Percentiles rank a stretch among this genome's conserved stretches.
phyloP scores from a whole-genome alignment of 768 basidiomycete genomes.

The Lyophyllum semitale region DNA sequence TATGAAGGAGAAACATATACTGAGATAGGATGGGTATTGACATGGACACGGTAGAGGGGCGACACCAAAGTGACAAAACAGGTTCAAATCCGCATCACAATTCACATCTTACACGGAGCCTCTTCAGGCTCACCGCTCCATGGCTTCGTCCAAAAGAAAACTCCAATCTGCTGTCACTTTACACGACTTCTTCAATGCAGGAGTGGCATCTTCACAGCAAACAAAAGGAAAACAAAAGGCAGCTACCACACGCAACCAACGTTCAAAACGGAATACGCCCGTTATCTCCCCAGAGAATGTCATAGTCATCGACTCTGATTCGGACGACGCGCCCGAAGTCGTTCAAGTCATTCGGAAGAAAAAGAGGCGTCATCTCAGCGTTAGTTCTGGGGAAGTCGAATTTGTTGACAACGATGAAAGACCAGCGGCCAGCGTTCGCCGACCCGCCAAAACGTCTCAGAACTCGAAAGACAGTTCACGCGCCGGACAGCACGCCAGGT shows the following conservation, averaged over 20 bases:
- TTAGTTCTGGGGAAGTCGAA: conserved; percentile 33
- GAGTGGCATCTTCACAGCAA: conserved; percentile 10
- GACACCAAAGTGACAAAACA: too few relatives aligned
- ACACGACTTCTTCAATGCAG: conserved; percentile 44
- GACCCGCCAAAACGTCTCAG: background rate
- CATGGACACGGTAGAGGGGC: too few relatives aligned
- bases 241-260: conserved; percentile 1
- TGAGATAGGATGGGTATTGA: too few relatives aligned
- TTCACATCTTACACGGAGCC: background rate
- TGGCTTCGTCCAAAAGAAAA: conserved; percentile 40
- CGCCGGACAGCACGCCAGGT: background rate
- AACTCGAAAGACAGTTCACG: background rate
- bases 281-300: conserved; percentile 34
- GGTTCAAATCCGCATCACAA: background rate
- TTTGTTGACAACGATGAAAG: conserved; percentile 25
- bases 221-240: conserved; percentile 3
- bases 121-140: conserved; percentile 8
- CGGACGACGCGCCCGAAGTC: conserved; percentile 33
- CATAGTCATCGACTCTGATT: conserved; percentile 68
- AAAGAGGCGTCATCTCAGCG: conserved; percentile 22
- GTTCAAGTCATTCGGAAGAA: conserved; percentile 8
- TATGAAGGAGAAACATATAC: too few relatives aligned
- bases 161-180: conserved; percentile 38
- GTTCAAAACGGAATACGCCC: conserved; percentile 1
- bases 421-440: background rate